Evolutionary conservation across 495 filamentous ascomycete species (phyloP).

Genomic region (Sordaria brevicollis): DNA sequence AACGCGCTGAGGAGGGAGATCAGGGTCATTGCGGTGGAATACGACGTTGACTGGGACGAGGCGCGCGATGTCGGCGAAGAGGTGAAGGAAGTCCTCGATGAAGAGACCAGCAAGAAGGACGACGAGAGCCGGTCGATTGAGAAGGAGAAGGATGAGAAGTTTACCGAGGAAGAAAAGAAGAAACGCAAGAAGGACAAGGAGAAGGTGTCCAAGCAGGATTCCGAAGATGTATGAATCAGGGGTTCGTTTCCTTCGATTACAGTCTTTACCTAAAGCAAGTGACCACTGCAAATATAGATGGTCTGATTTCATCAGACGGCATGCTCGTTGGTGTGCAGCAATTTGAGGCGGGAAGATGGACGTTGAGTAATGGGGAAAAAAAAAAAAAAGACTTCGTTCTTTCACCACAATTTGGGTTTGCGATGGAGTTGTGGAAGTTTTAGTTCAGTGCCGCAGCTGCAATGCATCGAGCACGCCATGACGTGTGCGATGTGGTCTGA

Average conservation of each 20-base stretch:
- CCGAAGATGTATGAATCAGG: not conserved
- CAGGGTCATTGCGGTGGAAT: conserved; percentile 69
- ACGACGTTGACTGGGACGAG: conserved; percentile 94
- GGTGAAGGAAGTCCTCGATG: conserved; percentile 59
- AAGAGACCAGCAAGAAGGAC: conserved; percentile 41
- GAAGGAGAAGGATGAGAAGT: conserved; percentile 37
- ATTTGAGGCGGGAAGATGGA: too few species aligned
- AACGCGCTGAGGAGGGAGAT: conserved; percentile 76
- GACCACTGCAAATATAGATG: not conserved
- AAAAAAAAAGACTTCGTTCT: too few species aligned
- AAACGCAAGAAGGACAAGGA: conserved; percentile 20
- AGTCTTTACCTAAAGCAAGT: not conserved
- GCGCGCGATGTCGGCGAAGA: conserved; percentile 59
- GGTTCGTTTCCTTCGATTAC: not conserved
- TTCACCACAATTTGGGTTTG: not conserved
- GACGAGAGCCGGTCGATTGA: conserved; percentile 15
- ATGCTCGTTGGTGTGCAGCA: not conserved
- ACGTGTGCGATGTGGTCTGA: not conserved
- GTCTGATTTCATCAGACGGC: not conserved
- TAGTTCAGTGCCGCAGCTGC: not conserved
- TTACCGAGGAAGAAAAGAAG: conserved; percentile 36
- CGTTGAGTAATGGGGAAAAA: not conserved
- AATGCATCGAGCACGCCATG: not conserved
- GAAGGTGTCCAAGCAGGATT: not conserved
- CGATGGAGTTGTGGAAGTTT: not conserved